These are phyloP conservation scores for Malassezia japonica DNA, from an alignment of 1,284 basidiomycete species.

Conservation along the genomic window DNA sequence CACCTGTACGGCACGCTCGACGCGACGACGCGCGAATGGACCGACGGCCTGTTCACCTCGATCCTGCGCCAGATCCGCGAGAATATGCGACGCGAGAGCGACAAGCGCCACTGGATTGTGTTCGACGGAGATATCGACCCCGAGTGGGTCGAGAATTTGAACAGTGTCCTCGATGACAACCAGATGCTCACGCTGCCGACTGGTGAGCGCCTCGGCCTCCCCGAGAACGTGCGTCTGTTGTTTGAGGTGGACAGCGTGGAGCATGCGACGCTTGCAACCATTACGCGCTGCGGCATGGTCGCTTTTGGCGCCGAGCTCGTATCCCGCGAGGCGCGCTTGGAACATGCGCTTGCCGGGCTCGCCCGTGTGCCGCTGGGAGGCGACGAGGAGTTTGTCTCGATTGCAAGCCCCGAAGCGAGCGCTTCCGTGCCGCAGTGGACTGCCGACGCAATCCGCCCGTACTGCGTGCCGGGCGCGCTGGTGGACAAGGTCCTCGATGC, in stretches of 20 bases:
- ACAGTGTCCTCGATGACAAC: conserved; percentile 91
- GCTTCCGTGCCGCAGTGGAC: conserved; percentile 51
- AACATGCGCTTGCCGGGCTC: conserved; percentile 73
- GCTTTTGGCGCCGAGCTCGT: conserved; percentile 99
- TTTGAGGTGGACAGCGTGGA: conserved; percentile 98
- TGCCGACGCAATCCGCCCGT: conserved; percentile 50
- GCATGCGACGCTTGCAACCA: conserved; percentile 94
- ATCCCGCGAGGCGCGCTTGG: conserved; percentile 80
- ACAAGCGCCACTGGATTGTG: conserved; percentile 97
- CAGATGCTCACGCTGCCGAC: conserved; percentile 94
- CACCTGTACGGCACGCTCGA: conserved; percentile 94
- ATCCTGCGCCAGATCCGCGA: conserved; percentile 96
- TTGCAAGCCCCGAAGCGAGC: conserved; percentile 53
- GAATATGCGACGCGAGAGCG: conserved; percentile 92
- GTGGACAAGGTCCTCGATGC: conserved; percentile 61
- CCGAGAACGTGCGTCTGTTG: conserved; percentile 95
- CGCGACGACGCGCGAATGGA: conserved; percentile 96
- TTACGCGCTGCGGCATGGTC: conserved; percentile 99
- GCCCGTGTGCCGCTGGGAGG: conserved; percentile 71
- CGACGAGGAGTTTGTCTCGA: conserved; percentile 65
- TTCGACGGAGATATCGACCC: conserved; percentile 99
- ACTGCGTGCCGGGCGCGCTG: conserved; percentile 64
- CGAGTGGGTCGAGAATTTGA: conserved; percentile 99
- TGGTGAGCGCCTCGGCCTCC: conserved; percentile 92
- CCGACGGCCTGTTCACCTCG: conserved; percentile 96